These are phyloP conservation scores for Coemansia sp. DNA, from an alignment of 192 early-diverging fungal species.

Conservation along the genomic window DNA sequence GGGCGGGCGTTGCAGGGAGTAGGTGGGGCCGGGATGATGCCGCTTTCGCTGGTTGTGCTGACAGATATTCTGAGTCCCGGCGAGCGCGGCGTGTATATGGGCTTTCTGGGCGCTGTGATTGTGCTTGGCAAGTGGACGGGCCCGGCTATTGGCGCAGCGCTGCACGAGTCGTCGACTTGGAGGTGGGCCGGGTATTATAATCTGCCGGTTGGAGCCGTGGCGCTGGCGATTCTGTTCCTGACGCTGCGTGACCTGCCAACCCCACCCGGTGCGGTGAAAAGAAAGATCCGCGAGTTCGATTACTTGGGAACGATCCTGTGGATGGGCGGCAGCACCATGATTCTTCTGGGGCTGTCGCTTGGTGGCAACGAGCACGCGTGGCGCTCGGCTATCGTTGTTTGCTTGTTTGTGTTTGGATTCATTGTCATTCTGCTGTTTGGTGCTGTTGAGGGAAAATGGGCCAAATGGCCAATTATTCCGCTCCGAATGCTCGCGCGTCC, in stretches of 20 bases:
- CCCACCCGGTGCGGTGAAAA: constrained; percentile 24
- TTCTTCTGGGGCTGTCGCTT: constrained; percentile 59
- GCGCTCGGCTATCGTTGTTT: constrained; percentile 53
- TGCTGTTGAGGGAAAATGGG: constrained; percentile 59
- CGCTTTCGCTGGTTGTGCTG: constrained; percentile 70
- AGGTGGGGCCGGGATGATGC: constrained; percentile 68
- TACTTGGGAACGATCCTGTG: constrained; percentile 58
- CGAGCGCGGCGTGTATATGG: constrained; percentile 73
- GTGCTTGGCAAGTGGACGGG: constrained; percentile 65
- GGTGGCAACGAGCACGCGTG: constrained; percentile 64
- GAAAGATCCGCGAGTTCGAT: constrained; percentile 58
- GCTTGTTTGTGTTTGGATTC: constrained; percentile 53
- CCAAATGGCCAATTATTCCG: constrained; percentile 70
- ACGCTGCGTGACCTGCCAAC: constrained; percentile 60
- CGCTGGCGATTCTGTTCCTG: constrained; percentile 56
- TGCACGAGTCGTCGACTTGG: constrained; percentile 62
- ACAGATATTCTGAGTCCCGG: constrained; percentile 70
- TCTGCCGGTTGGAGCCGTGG: constrained; percentile 64
- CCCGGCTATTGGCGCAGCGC: constrained; percentile 68
- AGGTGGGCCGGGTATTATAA: constrained; percentile 82
- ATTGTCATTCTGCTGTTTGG: constrained; percentile 49
- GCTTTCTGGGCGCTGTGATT: constrained; percentile 63
- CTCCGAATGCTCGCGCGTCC: constrained; percentile 31
- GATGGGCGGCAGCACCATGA: constrained; percentile 55
- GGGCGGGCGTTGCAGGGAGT: constrained; percentile 73